phyloP scores from a whole-genome alignment of 768 basidiomycete genomes.

The Kwoniella sp. region DNA sequence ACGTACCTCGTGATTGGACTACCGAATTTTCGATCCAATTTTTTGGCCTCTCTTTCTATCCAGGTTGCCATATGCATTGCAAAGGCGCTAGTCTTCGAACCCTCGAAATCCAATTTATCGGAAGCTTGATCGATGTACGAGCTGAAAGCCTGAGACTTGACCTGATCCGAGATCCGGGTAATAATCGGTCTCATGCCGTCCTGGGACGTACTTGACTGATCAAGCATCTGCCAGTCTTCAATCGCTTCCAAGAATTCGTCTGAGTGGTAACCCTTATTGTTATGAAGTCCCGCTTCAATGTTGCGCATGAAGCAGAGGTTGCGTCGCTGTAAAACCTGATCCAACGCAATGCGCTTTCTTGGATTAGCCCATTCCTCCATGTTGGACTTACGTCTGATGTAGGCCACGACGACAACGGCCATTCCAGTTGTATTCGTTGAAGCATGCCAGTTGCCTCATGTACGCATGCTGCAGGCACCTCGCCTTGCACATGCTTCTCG shows the following conservation, averaged over 20 bases:
- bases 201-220: constrained; percentile 4
- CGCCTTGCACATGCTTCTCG: constrained; percentile 80
- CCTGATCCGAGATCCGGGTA: constrained; percentile 26
- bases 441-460: constrained; percentile 82
- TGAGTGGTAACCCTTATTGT: constrained; percentile 26
- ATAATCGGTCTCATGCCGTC: constrained; percentile 15
- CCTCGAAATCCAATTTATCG: constrained; percentile 42
- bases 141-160: constrained; percentile 39
- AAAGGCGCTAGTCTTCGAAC: constrained; percentile 43
- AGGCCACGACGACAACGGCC: constrained; percentile 75
- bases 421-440: constrained; percentile 69
- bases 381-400: constrained; percentile 70
- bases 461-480: constrained; percentile 92
- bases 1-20: constrained; percentile 77
- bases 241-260: constrained; percentile 33
- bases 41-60: constrained; percentile 80
- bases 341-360: constrained; percentile 23
- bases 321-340: constrained; percentile 15
- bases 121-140: constrained; percentile 37
- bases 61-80: constrained; percentile 71
- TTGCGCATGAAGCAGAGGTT: constrained; percentile 29
- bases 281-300: constrained; percentile 25
- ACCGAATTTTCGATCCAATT: constrained; percentile 81
- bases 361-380: constrained; percentile 11
- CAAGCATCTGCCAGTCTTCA: constrained; percentile 26